A percentile compares a stretch with the other conserved stretches of the same genome.
phyloP scores from a whole-genome alignment of 805 yeast species.

The Yarrowia sp. region DNA sequence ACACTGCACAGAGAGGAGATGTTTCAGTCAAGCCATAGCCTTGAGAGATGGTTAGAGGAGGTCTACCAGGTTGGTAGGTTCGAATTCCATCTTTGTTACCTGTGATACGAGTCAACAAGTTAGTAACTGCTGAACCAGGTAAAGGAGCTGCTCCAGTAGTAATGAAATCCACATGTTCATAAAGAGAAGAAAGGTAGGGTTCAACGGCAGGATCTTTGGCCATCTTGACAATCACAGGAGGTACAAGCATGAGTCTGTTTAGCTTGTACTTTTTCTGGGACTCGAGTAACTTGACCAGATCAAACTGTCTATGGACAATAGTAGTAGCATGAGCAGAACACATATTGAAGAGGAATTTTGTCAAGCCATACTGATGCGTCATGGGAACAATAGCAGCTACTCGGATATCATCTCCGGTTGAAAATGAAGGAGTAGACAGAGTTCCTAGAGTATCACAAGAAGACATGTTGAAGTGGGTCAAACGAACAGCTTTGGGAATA shows the following conservation, averaged over 20 bases:
- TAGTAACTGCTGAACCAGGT: neutral
- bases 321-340: conserved; percentile 10
- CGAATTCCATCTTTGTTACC: conserved; percentile 28
- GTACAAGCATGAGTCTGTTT: conserved; percentile 44
- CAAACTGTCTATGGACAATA: conserved; percentile 1
- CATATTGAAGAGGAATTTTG: conserved; percentile 10
- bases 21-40: neutral
- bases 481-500: conserved; percentile 70
- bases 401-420: conserved; percentile 3
- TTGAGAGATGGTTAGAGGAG: conserved; percentile 28
- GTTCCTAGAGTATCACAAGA: conserved; percentile 36
- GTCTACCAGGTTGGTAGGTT: conserved; percentile 17
- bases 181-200: conserved; percentile 45
- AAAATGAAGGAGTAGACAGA: conserved; percentile 43
- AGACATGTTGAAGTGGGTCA: conserved; percentile 56
- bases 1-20: neutral
- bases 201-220: conserved; percentile 48
- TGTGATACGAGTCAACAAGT: conserved; percentile 3
- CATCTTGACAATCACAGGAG: conserved; percentile 46
- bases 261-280: conserved; percentile 36
- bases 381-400: conserved; percentile 9
- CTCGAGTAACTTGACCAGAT: conserved; percentile 6
- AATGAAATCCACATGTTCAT: conserved; percentile 43
- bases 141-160: conserved; percentile 51
- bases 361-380: conserved; percentile 13